phyloP scores from a whole-genome alignment of 2,329 filamentous ascomycete species.

The Aspergillus pseudotamarii region DNA sequence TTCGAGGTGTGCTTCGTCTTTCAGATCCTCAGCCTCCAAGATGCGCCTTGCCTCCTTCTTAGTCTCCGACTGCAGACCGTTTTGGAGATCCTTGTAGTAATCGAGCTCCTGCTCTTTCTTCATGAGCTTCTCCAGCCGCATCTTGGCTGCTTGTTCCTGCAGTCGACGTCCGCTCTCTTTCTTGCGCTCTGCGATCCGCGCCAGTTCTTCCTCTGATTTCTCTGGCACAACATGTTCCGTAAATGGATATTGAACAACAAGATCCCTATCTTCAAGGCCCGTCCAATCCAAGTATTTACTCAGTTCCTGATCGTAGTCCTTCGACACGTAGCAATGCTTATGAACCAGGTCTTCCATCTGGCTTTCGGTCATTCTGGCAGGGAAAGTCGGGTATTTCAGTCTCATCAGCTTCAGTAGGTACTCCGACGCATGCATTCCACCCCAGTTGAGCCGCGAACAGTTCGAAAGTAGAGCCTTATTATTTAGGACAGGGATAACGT shows the following conservation, averaged over 20 bases:
- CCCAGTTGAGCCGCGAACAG: slow-evolving; percentile 91
- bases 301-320: slow-evolving; percentile 79
- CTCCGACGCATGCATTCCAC: slow-evolving; percentile 84
- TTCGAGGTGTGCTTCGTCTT: slow-evolving; percentile 85
- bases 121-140: slow-evolving; percentile 92
- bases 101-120: slow-evolving; percentile 94
- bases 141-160: slow-evolving; percentile 95
- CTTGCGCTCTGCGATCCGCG: slow-evolving; percentile 85
- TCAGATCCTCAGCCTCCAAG: slow-evolving; percentile 87
- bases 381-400: slow-evolving; percentile 89
- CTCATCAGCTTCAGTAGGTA: slow-evolving; percentile 87
- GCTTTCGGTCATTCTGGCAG: slow-evolving; percentile 79
- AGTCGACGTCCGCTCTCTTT: slow-evolving; percentile 89
- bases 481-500: slow-evolving; percentile 90
- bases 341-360: slow-evolving; percentile 87
- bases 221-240: slow-evolving; percentile 87
- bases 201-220: slow-evolving; percentile 93
- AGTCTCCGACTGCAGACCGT: slow-evolving; percentile 70
- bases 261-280: slow-evolving; percentile 84
- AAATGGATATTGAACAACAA: slow-evolving; percentile 88
- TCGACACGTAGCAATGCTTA: slow-evolving; percentile 87
- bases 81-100: slow-evolving; percentile 85
- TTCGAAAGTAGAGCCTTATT: slow-evolving; percentile 81
- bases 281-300: slow-evolving; percentile 83
- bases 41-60: slow-evolving; percentile 91